Evolutionary conservation across 371 early-diverging fungal genomes (phyloP).

Genomic region (Lichtheimia hyalospora): DNA sequence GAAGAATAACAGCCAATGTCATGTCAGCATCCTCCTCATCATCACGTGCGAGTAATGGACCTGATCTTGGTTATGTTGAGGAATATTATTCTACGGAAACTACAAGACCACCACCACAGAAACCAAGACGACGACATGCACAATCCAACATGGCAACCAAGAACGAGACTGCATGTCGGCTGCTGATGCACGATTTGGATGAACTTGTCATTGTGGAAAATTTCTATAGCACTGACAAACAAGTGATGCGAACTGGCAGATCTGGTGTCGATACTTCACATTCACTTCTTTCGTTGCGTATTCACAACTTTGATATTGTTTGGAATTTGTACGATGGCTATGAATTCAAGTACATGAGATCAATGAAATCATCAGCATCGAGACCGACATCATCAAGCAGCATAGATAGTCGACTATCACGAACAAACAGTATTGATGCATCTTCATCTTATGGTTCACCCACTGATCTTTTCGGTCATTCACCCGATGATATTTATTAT

Average conservation of each 20-base stretch:
- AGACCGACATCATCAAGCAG: background rate
- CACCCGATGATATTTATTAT: slow-evolving; percentile 3
- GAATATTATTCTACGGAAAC: slow-evolving; percentile 42
- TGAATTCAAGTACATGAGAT: slow-evolving; percentile 44
- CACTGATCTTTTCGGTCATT: background rate
- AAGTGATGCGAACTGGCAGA: slow-evolving; percentile 28
- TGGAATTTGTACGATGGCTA: slow-evolving; percentile 70
- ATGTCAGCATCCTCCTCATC: background rate
- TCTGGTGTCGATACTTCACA: slow-evolving; percentile 22
- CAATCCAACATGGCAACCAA: slow-evolving; percentile 13
- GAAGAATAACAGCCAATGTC: slow-evolving; percentile 3
- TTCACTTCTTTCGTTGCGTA: slow-evolving; percentile 48
- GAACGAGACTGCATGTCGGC: slow-evolving; percentile 20
- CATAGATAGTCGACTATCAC: slow-evolving; percentile 8
- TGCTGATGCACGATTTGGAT: slow-evolving; percentile 27
- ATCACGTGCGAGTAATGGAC: background rate
- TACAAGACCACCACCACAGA: slow-evolving; percentile 16
- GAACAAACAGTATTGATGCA: slow-evolving; percentile 14
- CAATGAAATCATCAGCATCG: slow-evolving; percentile 9
- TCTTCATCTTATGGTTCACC: background rate
- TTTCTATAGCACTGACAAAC: slow-evolving; percentile 50
- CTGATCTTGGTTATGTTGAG: slow-evolving; percentile 51
- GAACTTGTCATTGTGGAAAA: slow-evolving; percentile 60
- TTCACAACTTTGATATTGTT: slow-evolving; percentile 58
- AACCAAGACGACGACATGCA: slow-evolving; percentile 31